Base-by-base conservation (phyloP, 257 asterid genomes). In the Henckelia pumila region DNA sequence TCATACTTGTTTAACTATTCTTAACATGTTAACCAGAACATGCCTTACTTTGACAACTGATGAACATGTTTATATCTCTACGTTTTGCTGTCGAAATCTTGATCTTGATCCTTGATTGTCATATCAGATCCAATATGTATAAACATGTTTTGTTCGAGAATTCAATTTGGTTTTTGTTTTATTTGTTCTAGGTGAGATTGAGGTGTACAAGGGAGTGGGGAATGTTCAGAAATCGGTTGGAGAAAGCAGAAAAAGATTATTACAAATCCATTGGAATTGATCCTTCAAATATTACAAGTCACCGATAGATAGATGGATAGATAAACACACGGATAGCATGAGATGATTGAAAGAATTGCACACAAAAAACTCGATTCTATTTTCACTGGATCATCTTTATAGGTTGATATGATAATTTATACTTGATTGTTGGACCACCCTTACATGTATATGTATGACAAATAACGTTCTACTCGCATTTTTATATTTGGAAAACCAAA, bases 181-280 rank as follows among this genome's bases (percentile, higher is more conserved):
- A 58, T 49, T 60, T 44, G 72, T 73, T 24, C 21, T 73, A 90
- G 94, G 95, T 91, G 74, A 76, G 96, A 49, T 78, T 68, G 61
- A 82, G 97, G 79, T 88, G 97, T 60, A 66, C 55, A 75, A 77
- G 47, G 17, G 95, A 92, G 75, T 89, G 98, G 98, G 70, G 64
- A n/a, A 83, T 92, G 84, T 89, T 92, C 74, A 84, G 69, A 70
- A 20, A 23, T 17, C 78, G 98, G 77, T 20, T 92, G 76, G 67
- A 68, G 50, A 76, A 66, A 52, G 96, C 98, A 8, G 96, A 92
- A 67, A 81, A 76, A 50, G 81, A 82, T 47, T 89, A 85, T 67
- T 79, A 72, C 82, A 67, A 74, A 75, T 77, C 83, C 28, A 75
- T 75, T 8, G 95, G 90, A 68, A 59, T 81, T 28, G 83, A 86